Evolutionary conservation across 148 eudicot species (phyloP), one percentile per base, ranked within the genome.

Genomic region (Selenicereus undatus): DNA sequence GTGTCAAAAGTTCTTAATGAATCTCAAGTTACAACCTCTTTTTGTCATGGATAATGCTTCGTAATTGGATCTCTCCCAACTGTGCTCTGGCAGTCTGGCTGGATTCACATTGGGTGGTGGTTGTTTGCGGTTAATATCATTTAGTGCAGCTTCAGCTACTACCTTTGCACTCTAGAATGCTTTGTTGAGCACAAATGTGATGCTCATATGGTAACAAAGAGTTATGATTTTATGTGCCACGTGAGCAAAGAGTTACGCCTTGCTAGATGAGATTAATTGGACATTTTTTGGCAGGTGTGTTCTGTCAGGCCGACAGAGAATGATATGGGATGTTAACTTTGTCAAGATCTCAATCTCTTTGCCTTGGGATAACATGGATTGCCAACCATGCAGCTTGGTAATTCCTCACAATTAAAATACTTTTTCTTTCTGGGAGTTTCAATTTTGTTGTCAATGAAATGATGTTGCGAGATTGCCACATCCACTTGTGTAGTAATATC

Each of bases 261-360:
- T 32, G 26, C 3, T 82, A 11, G 32, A 43, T 56, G 71, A 45
- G 32, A 3, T 32, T 26, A 32, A 48, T 27, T 27, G 45, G 45
- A 45, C 54, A 24, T 48, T 51, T 51, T 74, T 64, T 52, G 42
- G 81, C 91, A 96, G 99, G 73, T 89, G 80, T 80, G 80, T 88
- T 82, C 81, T 89, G 22, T 91, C 92, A 76, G 83, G 88, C 79
- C 91, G 88, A 45, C 88, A 83, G 83, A 88, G 83, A 84, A 82
- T 88, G 78, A 78, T 78, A 13, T 93, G 90, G 97, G 93, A 86
- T 85, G 80, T 92, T 80, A 81, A 79, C 81, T 83, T 92, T 62
- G 12, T 56, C 45, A 80, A 88, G 77, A 51, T 90, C 48, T 84
- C 80, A 78, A 74, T 96, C 22, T 69, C 66, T 81, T 66, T 92